Evolutionary conservation across 176 grass and related monocot genomes (phyloP).

Genomic region (Bothriochloa decipiens): DNA sequence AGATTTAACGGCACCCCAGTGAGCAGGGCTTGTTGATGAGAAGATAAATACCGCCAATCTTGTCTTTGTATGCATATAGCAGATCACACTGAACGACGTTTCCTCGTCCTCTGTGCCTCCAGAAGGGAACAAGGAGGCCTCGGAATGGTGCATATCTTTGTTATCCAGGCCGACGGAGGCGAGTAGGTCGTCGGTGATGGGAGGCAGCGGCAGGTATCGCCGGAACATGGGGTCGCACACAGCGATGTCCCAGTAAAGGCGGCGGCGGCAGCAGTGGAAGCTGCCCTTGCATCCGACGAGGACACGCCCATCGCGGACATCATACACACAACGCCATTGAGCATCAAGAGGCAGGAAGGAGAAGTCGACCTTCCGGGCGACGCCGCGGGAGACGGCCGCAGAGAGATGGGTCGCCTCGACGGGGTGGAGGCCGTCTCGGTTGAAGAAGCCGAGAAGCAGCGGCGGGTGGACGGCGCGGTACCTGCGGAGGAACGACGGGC

Average conservation of each 20-base stretch:
- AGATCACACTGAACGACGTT: too few relatives aligned
- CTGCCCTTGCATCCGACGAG: too few relatives aligned
- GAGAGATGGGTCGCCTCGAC: slow-evolving; percentile 3
- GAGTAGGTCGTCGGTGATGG: too few relatives aligned
- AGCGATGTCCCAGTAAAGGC: neutral
- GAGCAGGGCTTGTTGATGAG: too few relatives aligned
- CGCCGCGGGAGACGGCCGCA: neutral
- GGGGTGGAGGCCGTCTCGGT: neutral
- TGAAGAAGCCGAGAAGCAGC: neutral
- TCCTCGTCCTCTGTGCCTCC: too few relatives aligned
- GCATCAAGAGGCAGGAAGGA: neutral
- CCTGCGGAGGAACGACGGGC: neutral
- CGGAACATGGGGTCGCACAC: slow-evolving; percentile 29
- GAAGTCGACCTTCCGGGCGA: neutral
- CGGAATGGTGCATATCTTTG: rapidly evolving
- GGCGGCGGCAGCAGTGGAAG: rapidly evolving
- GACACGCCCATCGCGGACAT: neutral
- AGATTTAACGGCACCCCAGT: too few relatives aligned
- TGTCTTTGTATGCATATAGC: too few relatives aligned
- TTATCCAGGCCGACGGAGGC: too few relatives aligned
- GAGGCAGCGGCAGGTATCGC: too few relatives aligned
- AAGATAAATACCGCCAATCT: too few relatives aligned
- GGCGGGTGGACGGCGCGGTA: slow-evolving; percentile 15
- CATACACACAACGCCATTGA: neutral
- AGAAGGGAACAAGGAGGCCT: too few relatives aligned